A percentile compares a stretch with the other conserved stretches of the same genome.
Evolutionary conservation across 805 yeast species (phyloP).

Genomic region (Debaryomyces maramus): DNA sequence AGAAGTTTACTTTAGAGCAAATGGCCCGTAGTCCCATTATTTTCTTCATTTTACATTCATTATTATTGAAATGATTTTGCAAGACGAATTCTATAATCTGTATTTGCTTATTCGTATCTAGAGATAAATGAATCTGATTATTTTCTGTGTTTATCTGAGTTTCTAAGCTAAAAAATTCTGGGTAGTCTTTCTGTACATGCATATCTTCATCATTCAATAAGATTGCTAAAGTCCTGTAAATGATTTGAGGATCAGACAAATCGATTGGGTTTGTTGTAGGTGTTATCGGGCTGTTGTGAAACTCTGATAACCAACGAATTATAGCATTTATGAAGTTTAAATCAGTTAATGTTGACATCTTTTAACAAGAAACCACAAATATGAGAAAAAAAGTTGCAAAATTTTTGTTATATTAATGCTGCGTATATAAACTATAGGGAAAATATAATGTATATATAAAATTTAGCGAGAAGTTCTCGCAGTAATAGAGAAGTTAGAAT

Average conservation of each 20-base stretch:
- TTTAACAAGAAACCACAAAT: constrained; percentile 4
- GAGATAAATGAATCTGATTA: constrained; percentile 1
- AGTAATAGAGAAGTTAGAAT: constrained; percentile 41
- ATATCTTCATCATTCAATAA: constrained; percentile 19
- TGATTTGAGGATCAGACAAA: constrained; percentile 14
- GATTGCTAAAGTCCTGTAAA: constrained; percentile 12
- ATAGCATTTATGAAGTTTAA: constrained; percentile 16
- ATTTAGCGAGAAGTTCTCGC: constrained; percentile 30
- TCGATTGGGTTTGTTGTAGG: constrained; percentile 9
- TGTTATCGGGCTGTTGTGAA: constrained; percentile 19
- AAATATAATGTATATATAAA: constrained; percentile 1
- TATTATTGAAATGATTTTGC: constrained; percentile 7
- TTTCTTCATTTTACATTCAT: constrained; percentile 6
- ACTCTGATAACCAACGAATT: constrained; percentile 23
- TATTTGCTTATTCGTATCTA: constrained; percentile 4
- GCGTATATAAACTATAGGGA: constrained; percentile 1
- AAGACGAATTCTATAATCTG: constrained; percentile 4
- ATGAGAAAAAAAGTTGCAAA: neutral
- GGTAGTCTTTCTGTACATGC: constrained; percentile 1
- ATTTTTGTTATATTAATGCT: neutral
- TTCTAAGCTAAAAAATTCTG: neutral
- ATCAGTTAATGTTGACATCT: constrained; percentile 4
- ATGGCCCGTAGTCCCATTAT: constrained; percentile 5
- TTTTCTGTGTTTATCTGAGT: neutral
- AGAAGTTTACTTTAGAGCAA: constrained; percentile 8